Evolutionary conservation across 345 rosid species (phyloP), one percentile per base, ranked within the genome.

Genomic region (Pugionium cornutum): DNA sequence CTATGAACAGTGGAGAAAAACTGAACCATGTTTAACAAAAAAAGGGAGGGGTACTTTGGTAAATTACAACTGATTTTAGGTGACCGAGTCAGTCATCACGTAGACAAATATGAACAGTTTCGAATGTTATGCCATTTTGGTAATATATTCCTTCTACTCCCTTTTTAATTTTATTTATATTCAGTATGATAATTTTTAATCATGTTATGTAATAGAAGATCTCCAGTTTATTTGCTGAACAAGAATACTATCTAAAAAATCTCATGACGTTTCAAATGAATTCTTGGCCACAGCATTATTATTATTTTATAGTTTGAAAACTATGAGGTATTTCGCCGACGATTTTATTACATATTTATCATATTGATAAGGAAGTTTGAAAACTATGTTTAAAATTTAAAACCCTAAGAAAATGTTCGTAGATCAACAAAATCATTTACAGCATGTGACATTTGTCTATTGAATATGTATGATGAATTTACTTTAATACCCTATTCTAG

Each of bases 1-100:
- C 67, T 45, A 66, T 66, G 77, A 73, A 66, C 77, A 73, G 57
- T 48, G 37, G 72, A 66, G 55, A 58, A 65, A 64, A 72, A 71
- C 75, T 71, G 18, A 18, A 18, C 18, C 18, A 18, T 18, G 18
- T 18, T 18, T 18, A 18, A 18, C 18, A 58, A 71, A 33, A 9
- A 11, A 27, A 29, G 4, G 2, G 45, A 51, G 33, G 72, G 72
- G 77, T 66, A 11, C 26, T 66, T 45, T 51, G 49, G 67, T 73
- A 31, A 58, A 58, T 58, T 72, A 50, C 0, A 4, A 41, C 75
- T 70, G 64, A 64, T 55, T 55, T 48, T 40, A 35, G 44, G 31
- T 57, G 58, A 51, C 41, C 49, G 33, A 40, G 70, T 64, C 18
- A 18, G 18, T 65, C 56, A 7, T 64, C 53, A 57, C 46, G 71